phyloP scores from a whole-genome alignment of 2,329 filamentous ascomycete species.

The Acarospora socialis region DNA sequence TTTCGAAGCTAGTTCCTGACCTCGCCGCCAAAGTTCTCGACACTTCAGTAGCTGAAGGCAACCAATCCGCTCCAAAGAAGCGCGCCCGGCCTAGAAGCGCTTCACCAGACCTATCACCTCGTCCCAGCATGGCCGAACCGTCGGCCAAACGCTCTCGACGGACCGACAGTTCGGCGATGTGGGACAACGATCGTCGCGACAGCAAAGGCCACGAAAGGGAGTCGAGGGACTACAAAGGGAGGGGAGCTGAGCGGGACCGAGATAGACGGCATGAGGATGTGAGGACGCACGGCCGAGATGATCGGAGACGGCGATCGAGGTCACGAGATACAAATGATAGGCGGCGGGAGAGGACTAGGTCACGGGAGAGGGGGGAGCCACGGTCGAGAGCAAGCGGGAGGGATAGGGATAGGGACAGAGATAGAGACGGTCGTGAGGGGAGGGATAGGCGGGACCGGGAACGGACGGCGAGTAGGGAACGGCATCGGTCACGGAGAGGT shows the following conservation, averaged over 20 bases:
- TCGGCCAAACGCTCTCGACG: slow-evolving; percentile 37
- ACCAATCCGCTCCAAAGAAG: too few species aligned
- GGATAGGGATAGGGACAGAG: slow-evolving; percentile 21
- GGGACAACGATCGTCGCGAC: slow-evolving; percentile 32
- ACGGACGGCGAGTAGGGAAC: slow-evolving; percentile 18
- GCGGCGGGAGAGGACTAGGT: slow-evolving; percentile 29
- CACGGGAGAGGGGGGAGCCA: slow-evolving; percentile 24
- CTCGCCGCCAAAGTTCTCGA: too few species aligned
- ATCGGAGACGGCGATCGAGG: slow-evolving; percentile 20
- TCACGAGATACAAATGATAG: slow-evolving; percentile 20
- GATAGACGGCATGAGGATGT: slow-evolving; percentile 26
- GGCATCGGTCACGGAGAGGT: slow-evolving; percentile 27
- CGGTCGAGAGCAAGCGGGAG: slow-evolving; percentile 19
- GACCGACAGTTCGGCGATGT: slow-evolving; percentile 47
- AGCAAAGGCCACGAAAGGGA: slow-evolving; percentile 5
- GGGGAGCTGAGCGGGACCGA: slow-evolving; percentile 15
- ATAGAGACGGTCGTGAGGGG: slow-evolving; percentile 26
- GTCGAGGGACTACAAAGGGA: not conserved
- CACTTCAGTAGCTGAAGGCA: too few species aligned
- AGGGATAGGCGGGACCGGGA: slow-evolving; percentile 26
- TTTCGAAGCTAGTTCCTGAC: too few species aligned
- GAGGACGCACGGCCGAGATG: slow-evolving; percentile 24
- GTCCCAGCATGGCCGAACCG: slow-evolving; percentile 40
- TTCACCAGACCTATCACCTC: too few species aligned
- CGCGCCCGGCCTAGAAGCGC: too few species aligned